Evolutionary conservation across 805 yeast genomes (phyloP).

Genomic region (Lipomyces yamanashiensis): DNA sequence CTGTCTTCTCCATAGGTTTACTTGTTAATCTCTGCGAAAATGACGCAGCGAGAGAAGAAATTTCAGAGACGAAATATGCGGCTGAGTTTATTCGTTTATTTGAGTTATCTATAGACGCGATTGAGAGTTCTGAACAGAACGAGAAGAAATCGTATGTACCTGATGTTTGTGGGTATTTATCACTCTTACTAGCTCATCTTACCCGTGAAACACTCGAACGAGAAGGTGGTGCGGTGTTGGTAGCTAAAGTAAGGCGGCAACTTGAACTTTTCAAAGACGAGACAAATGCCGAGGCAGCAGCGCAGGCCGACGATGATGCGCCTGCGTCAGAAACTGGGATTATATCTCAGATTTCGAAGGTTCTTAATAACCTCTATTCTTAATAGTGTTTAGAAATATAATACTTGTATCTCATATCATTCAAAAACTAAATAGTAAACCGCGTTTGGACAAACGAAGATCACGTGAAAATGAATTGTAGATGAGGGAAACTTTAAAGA

Average conservation of each 20-base stretch:
- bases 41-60: slow-evolving; percentile 6
- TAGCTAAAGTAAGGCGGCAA: slow-evolving; percentile 11
- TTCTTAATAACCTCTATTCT: slow-evolving; percentile 6
- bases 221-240: slow-evolving; percentile 2
- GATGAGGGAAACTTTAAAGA: background rate
- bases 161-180: slow-evolving; percentile 26
- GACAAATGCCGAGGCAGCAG: background rate
- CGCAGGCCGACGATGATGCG: background rate
- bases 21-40: slow-evolving; percentile 25
- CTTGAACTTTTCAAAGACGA: slow-evolving; percentile 14
- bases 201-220: background rate
- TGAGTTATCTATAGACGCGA: background rate
- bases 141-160: slow-evolving; percentile 3
- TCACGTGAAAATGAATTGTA: too few species aligned
- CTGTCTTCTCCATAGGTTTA: slow-evolving; percentile 27
- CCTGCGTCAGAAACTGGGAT: slow-evolving; percentile 3
- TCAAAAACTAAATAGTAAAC: background rate
- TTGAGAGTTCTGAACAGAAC: background rate
- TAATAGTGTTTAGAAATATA: too few species aligned
- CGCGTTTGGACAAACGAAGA: background rate
- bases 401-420: too few species aligned
- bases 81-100: background rate
- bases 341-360: slow-evolving; percentile 13
- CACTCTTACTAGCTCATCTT: slow-evolving; percentile 17
- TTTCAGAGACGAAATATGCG: background rate